These are phyloP conservation scores for Ogataea sp. DNA, from an alignment of 805 yeast species.

Conservation along the genomic window DNA sequence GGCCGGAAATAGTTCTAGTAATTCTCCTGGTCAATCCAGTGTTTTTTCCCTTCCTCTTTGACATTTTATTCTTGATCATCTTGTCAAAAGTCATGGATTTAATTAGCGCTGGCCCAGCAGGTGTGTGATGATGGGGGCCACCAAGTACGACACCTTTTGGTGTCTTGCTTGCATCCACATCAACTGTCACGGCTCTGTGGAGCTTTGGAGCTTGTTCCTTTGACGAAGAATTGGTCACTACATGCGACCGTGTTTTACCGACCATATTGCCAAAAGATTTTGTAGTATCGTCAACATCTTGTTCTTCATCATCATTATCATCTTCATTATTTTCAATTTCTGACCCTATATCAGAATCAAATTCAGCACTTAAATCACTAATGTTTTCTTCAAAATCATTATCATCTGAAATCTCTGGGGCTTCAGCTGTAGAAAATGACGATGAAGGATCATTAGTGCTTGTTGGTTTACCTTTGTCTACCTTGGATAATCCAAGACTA, in stretches of 20 bases:
- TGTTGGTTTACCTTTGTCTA: no score
- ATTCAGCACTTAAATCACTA: constrained; percentile 16
- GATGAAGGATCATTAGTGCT: background rate
- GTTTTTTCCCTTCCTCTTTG: constrained; percentile 5
- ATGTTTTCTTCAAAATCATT: constrained; percentile 9
- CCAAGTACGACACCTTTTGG: no score
- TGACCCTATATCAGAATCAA: constrained; percentile 10
- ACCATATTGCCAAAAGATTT: constrained; percentile 2
- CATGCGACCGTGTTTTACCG: constrained; percentile 17
- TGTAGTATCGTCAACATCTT: constrained; percentile 3
- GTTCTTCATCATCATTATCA: constrained; percentile 3
- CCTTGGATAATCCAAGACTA: background rate
- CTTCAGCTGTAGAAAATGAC: background rate
- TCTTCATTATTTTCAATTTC: constrained; percentile 18
- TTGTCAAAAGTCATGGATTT: constrained; percentile 44
- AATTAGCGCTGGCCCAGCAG: constrained; percentile 6
- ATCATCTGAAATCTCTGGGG: background rate
- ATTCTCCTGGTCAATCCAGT: constrained; percentile 18
- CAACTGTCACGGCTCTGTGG: background rate
- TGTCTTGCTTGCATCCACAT: no score
- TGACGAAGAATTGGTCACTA: constrained; percentile 26
- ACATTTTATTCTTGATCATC: constrained; percentile 23
- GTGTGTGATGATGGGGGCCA: background rate
- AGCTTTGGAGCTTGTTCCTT: no score
- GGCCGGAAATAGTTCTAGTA: constrained; percentile 12